Base-by-base conservation (phyloP, 805 yeast species). In the Candida boidinii region DNA sequence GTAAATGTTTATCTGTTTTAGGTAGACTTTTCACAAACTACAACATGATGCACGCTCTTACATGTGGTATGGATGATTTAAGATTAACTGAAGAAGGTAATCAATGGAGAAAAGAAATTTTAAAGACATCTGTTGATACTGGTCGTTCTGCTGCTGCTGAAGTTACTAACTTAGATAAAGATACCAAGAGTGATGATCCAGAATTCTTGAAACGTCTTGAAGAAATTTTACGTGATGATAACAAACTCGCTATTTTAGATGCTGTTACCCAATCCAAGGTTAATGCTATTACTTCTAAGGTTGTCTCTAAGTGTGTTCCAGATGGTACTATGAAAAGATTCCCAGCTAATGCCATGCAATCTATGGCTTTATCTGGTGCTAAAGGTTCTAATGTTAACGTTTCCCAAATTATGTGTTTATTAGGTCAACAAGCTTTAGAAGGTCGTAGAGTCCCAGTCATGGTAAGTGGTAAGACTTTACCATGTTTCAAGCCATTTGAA, bases 21-120 rank as follows among this genome's bases (percentile, higher is more conserved):
- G 97, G 98, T 43, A 73, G 98, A 50, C 68, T 92, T 35, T 90
- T 94, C 64, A 94, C 99, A 16, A 86, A 84, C 58, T 92, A 86
- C 58, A 87, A 81, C 51, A 88, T 81, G 73, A 71, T 76, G 64
- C 82, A 85, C 37, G 97, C 96, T 2, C 84, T 92, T 54, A 92
- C 98, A 7, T 92, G 99, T 78, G 98, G 99, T 72, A 94, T 92
- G 98, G 99, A 92, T 57, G 99, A 92, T 65, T 69, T 92, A 58
- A 76, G 95, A 55, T 70, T 94, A 46, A 92, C 97, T 16, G 73
- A 59, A 3, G 95, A 85, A 47, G 99, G 99, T 54, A 88, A 94
- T 56, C 51, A 68, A 39, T 79, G 94, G 90, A 78, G 99, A 68
- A 62, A 64, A 11, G 94, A 86, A 39, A 83, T 92, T 40, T 69